Conservation (phyloP, 805 yeast species). For the Suhomyces kilbournensis region DNA sequence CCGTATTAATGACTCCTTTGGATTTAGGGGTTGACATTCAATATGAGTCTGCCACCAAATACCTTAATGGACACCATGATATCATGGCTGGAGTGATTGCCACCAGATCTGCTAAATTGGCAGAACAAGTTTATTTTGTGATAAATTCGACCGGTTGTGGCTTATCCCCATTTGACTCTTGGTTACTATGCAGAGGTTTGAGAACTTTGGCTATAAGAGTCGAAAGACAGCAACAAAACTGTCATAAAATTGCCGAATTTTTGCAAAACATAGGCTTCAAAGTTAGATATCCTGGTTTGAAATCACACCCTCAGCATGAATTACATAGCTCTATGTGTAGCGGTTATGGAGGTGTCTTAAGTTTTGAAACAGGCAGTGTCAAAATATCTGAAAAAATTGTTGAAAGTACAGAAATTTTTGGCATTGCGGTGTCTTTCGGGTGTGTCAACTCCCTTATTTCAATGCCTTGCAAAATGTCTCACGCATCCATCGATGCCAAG, state of each 20-base stretch:
- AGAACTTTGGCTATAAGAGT: constrained; percentile 83
- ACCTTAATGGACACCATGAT: constrained; percentile 92
- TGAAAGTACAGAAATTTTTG: constrained; percentile 71
- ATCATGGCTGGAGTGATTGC: constrained; percentile 95
- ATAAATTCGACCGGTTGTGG: constrained; percentile 92
- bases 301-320: constrained; percentile 76
- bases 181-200: constrained; percentile 85
- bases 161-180: constrained; percentile 85
- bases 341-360: constrained; percentile 87
- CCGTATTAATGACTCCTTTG: constrained; percentile 78
- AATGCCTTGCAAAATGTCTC: constrained; percentile 94
- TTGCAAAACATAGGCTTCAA: constrained; percentile 65
- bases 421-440: constrained; percentile 91
- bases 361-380: constrained; percentile 82
- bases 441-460: constrained; percentile 90
- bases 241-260: constrained; percentile 71
- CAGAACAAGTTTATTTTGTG: constrained; percentile 67
- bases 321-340: constrained; percentile 72
- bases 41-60: constrained; percentile 92
- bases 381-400: constrained; percentile 67
- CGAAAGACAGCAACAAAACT: constrained; percentile 79
- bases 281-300: constrained; percentile 84
- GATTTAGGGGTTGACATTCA: constrained; percentile 87
- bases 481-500: constrained; percentile 90
- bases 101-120: constrained; percentile 58